phyloP scores from a whole-genome alignment of 768 basidiomycete species.

The Suillus discolor region DNA sequence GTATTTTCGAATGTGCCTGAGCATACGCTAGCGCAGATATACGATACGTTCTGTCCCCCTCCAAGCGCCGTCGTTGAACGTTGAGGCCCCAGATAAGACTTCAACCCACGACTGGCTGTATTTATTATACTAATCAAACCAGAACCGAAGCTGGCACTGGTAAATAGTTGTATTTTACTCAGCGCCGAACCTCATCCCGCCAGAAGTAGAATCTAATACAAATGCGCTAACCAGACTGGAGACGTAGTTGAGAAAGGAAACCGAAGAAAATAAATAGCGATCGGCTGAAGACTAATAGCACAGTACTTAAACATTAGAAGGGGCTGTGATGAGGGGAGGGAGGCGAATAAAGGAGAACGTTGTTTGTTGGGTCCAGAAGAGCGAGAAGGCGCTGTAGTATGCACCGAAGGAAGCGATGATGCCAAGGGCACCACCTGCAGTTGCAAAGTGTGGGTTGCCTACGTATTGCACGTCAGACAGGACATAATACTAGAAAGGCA shows the following conservation, averaged over 20 bases:
- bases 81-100: no score
- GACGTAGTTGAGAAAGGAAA: not conserved
- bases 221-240: no score
- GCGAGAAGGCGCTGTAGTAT: slow-evolving; percentile 29
- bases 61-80: no score
- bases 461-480: slow-evolving; percentile 1
- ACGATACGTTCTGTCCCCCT: no score
- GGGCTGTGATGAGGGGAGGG: slow-evolving; percentile 21
- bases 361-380: slow-evolving; percentile 33
- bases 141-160: not conserved
- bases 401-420: slow-evolving; percentile 29
- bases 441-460: slow-evolving; percentile 27
- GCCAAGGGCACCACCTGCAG: slow-evolving; percentile 29
- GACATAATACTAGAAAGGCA: not conserved
- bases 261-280: not conserved
- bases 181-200: not conserved
- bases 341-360: slow-evolving; percentile 29
- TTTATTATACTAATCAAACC: not conserved
- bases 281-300: not conserved
- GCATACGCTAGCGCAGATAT: no score
- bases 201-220: not conserved
- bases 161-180: not conserved
- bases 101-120: no score
- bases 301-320: slow-evolving; percentile 17
- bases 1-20: no score